Evolutionary conservation across 352 stramenopile genomes (phyloP), one percentile per base, ranked within the genome.

Genomic region (Pythium grandisporangium): DNA sequence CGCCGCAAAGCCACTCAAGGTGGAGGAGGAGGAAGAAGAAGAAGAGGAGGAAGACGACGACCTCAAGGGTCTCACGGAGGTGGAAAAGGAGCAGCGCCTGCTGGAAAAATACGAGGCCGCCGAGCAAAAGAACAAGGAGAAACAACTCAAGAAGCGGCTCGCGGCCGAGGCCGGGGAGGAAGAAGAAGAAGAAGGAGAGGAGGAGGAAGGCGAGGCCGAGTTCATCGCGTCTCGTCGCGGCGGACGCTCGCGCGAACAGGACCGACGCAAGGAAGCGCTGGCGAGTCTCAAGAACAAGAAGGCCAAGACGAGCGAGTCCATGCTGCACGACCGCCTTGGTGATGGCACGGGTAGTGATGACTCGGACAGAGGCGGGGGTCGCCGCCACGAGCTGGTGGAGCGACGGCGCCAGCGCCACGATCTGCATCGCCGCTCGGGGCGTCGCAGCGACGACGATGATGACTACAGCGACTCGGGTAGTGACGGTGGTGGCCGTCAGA

Each of bases 41-140:
- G 70, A 77, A 2, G 73, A 83, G 14, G 61, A 67, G 16, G 51
- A 57, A 22, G 71, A 81, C 45, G 58, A 63, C 4, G 75, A 85
- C 14, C 52, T 89, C 23, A 68, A 76, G 51, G 79, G 79, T 6
- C 61, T 93, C 3, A 93, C 78, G 2, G 79, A 93, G 48, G 76
- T 93, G 14, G 79, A 93, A 56, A 93, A 93, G 51, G 79, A 93
- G 55, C 78, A 89, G 59, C 70, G 76, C 0, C 58, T 93, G 32
- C 53, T 93, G 64, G 79, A 93, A 51, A 87, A 86, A 35, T 93
- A 93, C 41, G 79, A 93, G 53, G 76, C 76, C 8, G 68, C 88
- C 14, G 75, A 87, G 44, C 70, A 87, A 37, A 77, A 79, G 23
- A 86, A 66, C 44, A 93, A 93, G 53, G 76, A 93, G 47, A 65